These are phyloP conservation scores for Globisporangium recalcitrans DNA, from an alignment of 352 stramenopile species.

Conservation along the genomic window DNA sequence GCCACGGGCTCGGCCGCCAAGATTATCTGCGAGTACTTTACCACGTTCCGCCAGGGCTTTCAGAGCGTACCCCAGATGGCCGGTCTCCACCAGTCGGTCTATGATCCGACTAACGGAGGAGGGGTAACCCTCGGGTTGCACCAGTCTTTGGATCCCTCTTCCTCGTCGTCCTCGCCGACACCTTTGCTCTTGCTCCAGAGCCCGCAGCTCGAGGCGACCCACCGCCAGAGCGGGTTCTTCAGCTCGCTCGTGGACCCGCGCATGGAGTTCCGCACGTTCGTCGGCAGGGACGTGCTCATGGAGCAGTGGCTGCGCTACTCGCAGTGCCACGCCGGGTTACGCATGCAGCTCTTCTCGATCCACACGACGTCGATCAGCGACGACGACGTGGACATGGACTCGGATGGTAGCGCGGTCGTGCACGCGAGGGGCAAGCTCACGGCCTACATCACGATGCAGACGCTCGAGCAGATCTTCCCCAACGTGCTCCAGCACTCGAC, in stretches of 20 bases:
- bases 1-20: slow-evolving; percentile 8
- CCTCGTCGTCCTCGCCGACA: not conserved
- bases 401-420: not conserved
- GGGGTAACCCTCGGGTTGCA: not conserved
- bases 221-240: slow-evolving; percentile 17
- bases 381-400: not conserved
- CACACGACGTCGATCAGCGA: not conserved
- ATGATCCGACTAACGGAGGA: no score
- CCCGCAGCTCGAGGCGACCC: slow-evolving; percentile 5
- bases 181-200: not conserved
- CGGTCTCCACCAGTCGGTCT: no score
- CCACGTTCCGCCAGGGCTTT: slow-evolving; percentile 19
- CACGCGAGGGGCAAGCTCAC: slow-evolving; percentile 10
- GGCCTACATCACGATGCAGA: slow-evolving; percentile 15
- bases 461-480: slow-evolving; percentile 18
- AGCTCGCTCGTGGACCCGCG: slow-evolving; percentile 7
- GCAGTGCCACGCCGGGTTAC: slow-evolving; percentile 12
- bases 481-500: slow-evolving; percentile 2
- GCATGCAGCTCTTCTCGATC: slow-evolving; percentile 13
- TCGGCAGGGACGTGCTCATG: slow-evolving; percentile 16
- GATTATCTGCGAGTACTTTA: slow-evolving; percentile 22
- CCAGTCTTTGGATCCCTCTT: not conserved
- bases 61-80: not conserved
- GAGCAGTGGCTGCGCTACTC: slow-evolving; percentile 21
- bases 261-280: slow-evolving; percentile 14